Conservation (phyloP, 495 filamentous ascomycete species). For the Penicillium crystallinum region DNA sequence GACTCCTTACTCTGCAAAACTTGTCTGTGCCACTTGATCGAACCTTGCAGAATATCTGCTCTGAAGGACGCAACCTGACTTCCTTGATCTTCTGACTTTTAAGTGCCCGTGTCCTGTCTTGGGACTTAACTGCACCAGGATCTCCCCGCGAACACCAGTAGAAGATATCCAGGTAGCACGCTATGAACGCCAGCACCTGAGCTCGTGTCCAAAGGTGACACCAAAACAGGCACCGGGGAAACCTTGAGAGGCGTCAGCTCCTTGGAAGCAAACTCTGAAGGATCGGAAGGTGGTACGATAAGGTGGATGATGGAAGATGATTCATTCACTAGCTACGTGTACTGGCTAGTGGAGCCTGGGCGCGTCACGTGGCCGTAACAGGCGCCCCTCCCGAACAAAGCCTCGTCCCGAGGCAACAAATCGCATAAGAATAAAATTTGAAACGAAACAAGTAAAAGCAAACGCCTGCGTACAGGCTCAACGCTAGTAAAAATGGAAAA, state of each 20-base stretch:
- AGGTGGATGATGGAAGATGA: too few relatives aligned
- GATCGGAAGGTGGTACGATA: too few relatives aligned
- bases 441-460: too few relatives aligned
- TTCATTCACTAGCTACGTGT: too few relatives aligned
- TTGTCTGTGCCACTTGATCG: neutral
- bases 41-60: neutral
- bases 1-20: neutral
- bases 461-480: too few relatives aligned
- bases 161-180: neutral
- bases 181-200: neutral
- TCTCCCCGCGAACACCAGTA: neutral
- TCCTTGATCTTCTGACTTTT: neutral
- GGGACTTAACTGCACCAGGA: neutral
- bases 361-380: too few relatives aligned
- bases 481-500: too few relatives aligned
- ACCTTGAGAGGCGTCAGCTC: neutral
- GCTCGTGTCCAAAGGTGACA: neutral
- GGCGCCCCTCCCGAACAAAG: too few relatives aligned
- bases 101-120: neutral
- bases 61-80: neutral
- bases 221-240: neutral
- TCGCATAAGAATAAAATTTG: too few relatives aligned
- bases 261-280: too few relatives aligned
- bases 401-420: neutral
- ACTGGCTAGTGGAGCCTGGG: too few relatives aligned